Evolutionary conservation across 768 basidiomycete species (phyloP).

Genomic region (Pluteus cervinus): DNA sequence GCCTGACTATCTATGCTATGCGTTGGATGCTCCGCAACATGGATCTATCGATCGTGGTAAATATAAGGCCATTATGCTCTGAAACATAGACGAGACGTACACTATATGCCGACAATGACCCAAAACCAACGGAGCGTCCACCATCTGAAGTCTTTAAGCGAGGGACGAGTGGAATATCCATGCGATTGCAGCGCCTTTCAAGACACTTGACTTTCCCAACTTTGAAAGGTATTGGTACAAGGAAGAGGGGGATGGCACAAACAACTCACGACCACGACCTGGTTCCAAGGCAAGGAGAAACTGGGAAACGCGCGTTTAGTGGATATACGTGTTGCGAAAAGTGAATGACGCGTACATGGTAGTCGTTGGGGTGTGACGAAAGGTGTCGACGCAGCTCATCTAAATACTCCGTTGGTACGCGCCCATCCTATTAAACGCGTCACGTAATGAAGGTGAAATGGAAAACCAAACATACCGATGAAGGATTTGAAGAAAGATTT

Average conservation of each 20-base stretch:
- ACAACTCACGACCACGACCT: conserved; percentile 31
- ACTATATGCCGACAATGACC: conserved; percentile 39
- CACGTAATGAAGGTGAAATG: too few species aligned
- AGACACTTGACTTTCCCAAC: conserved; percentile 39
- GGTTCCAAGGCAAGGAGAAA: conserved; percentile 32
- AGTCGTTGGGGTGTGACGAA: conserved; percentile 24
- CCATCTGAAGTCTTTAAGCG: conserved; percentile 28
- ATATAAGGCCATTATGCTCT: conserved; percentile 4
- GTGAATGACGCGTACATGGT: conserved; percentile 24
- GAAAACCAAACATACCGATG: too few species aligned
- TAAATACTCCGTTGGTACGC: conserved; percentile 29
- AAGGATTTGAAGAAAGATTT: too few species aligned
- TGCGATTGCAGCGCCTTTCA: conserved; percentile 36
- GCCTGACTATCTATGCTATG: conserved; percentile 17
- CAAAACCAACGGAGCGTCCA: conserved; percentile 37
- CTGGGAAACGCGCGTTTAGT: conserved; percentile 16
- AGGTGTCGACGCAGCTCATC: conserved; percentile 28
- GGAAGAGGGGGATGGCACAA: conserved; percentile 4
- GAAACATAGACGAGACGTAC: conserved; percentile 22
- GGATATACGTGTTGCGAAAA: too few species aligned
- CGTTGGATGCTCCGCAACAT: conserved; percentile 21
- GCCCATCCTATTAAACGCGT: too few species aligned
- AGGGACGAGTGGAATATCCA: conserved; percentile 24
- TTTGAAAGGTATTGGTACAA: conserved; percentile 13
- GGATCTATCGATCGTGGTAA: conserved; percentile 15